phyloP scores from a whole-genome alignment of 2,329 filamentous ascomycete genomes.

The Tolypocladium amazonense region DNA sequence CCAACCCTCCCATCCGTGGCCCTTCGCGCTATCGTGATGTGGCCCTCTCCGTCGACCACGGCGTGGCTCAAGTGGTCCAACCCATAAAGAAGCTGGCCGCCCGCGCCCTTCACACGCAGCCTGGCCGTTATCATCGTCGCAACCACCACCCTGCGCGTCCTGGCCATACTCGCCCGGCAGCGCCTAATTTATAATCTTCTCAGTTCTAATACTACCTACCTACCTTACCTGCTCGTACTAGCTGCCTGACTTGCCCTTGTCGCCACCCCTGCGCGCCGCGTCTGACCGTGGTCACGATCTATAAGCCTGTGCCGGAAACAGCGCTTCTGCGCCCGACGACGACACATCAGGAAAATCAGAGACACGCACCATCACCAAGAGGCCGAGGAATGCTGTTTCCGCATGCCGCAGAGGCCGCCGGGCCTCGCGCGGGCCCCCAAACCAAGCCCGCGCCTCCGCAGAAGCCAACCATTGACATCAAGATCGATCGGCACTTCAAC shows the following conservation, averaged over 20 bases:
- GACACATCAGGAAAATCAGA: neutral
- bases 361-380: neutral
- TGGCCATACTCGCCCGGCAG: neutral
- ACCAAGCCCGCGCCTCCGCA: slow-evolving; percentile 3
- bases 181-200: neutral
- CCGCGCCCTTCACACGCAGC: slow-evolving; percentile 1
- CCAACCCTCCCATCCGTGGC: neutral
- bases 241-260: neutral
- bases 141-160: neutral
- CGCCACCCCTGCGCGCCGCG: neutral
- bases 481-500: slow-evolving; percentile 41
- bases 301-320: neutral
- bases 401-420: neutral
- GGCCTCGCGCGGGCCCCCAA: neutral
- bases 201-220: neutral
- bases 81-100: slow-evolving; percentile 5
- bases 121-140: neutral
- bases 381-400: neutral
- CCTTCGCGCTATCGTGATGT: neutral
- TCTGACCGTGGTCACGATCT: too few species aligned
- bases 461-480: slow-evolving; percentile 33
- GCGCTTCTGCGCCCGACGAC: neutral
- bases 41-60: slow-evolving; percentile 6
- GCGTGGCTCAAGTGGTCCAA: slow-evolving; percentile 7
- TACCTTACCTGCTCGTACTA: too few species aligned